Base-by-base conservation (phyloP, 108 stramenopile genomes). In the Pseudonitzschia delicatissima region DNA sequence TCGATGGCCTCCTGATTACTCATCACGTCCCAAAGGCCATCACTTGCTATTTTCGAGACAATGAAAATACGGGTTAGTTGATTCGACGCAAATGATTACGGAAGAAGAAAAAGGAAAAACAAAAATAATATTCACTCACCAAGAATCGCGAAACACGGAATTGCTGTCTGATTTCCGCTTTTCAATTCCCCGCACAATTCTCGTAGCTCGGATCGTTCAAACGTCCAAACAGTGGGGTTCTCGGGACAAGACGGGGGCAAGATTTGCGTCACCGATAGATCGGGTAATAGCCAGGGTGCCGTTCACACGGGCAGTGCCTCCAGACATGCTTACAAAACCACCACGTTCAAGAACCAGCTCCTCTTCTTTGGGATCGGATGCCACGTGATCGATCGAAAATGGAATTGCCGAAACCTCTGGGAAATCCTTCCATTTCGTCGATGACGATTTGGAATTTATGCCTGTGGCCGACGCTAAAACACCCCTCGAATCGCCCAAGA, bases 1-100 rank as follows among this genome's bases (percentile, higher is more conserved):
- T 90, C 83, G 7, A 89, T 82, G 20, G 88, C 94, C 67, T 98
- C 97, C 64, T 92, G 87, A 58, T 94, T 96, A 52, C 47, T 64
- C 66, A 96, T 82, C 23, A 95, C 92, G 68, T 98, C 97, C 97
- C 97, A 98, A 31, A 98, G 86, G 9, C 97, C 97, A 74, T 97
- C 97, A 7, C 93, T 94, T 42, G 94, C 97, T 61, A 7, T 33
- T 13, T 36, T 36, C 15, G 29, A 36, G 15, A 15, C n/a, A 2
- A 40, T 39, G 27, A 61, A 5, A 44, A 40, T 40, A 0, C 20
- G 50, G n/a, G 20, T 48, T 48, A 48, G 47, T 48, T 45, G 9
- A 15, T 15, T 5, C 7, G n/a, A 23, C 21, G 47, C 6, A 21
- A 18, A 48, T n/a, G n/a, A n/a, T 48, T 17, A 18, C 37, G 37